Percentiles rank a stretch among this genome's conserved stretches.
Conservation (phyloP, 2,329 filamentous ascomycete genomes). For the Pestalotiopsis sp. region DNA sequence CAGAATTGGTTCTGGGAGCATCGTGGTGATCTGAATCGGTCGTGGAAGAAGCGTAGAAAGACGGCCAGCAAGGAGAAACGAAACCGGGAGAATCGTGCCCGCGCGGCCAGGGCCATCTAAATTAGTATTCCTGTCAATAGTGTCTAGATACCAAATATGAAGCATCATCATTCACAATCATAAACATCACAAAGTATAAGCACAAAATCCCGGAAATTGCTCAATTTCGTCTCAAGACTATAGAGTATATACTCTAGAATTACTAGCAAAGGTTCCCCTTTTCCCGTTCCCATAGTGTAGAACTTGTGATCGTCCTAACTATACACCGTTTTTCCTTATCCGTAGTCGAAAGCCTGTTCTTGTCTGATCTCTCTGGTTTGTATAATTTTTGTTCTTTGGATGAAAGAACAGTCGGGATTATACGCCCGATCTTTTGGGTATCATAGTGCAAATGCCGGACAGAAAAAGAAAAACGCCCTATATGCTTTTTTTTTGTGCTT, state of each 20-base stretch:
- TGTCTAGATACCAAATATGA: background rate
- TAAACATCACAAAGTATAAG: background rate
- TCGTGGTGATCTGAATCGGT: conserved; percentile 63
- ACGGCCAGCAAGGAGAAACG: conserved; percentile 66
- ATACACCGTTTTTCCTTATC: background rate
- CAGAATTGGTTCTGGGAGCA: conserved; percentile 72
- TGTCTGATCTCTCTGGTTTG: background rate
- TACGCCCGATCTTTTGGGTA: background rate
- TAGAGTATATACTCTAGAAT: too few relatives aligned
- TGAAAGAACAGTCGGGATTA: background rate
- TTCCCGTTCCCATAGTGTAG: too few relatives aligned
- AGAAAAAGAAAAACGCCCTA: background rate
- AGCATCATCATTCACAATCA: background rate
- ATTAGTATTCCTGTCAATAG: background rate
- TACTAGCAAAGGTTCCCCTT: too few relatives aligned
- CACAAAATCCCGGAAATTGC: too few relatives aligned
- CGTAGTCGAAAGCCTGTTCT: background rate
- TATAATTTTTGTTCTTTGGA: background rate
- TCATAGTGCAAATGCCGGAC: background rate
- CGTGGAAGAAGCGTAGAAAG: conserved; percentile 69
- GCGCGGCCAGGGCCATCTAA: conserved; percentile 46
- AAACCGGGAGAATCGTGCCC: conserved; percentile 65
- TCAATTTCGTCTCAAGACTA: too few relatives aligned
- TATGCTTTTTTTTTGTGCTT: background rate
- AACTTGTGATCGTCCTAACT: too few relatives aligned